phyloP scores from a whole-genome alignment of 345 rosid species.

The Lenwebbia sp. region DNA sequence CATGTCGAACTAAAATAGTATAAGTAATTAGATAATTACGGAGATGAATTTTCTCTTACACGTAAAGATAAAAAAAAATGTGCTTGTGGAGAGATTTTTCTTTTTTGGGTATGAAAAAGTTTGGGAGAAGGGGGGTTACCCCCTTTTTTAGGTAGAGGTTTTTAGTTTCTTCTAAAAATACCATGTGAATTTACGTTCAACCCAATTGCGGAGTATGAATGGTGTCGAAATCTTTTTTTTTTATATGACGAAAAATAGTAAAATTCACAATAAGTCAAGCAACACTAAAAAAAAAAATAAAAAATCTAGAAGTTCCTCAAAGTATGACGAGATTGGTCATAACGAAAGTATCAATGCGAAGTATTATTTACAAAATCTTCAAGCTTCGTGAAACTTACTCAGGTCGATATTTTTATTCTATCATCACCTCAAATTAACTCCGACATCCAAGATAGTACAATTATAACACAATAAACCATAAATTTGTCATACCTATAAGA shows the following conservation, averaged over 20 bases:
- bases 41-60: not conserved
- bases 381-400: not conserved
- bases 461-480: no score
- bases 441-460: not conserved
- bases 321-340: fast-evolving
- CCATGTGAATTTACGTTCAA: fast-evolving
- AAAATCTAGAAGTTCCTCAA: not conserved
- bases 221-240: not conserved
- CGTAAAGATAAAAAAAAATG: not conserved
- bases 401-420: fast-evolving
- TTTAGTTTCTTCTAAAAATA: not conserved
- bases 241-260: not conserved
- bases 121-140: no score
- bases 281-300: not conserved
- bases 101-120: no score
- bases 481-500: no score
- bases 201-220: fast-evolving
- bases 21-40: not conserved
- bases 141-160: no score
- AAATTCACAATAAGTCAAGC: not conserved
- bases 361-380: fast-evolving
- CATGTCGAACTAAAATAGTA: not conserved
- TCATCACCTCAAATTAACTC: not conserved
- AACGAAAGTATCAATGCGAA: no score
- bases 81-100: not conserved